Percentiles rank a stretch among this genome's conserved stretches.
These are phyloP conservation scores for Postia placenta DNA, from an alignment of 768 basidiomycete genomes.

Conservation along the genomic window DNA sequence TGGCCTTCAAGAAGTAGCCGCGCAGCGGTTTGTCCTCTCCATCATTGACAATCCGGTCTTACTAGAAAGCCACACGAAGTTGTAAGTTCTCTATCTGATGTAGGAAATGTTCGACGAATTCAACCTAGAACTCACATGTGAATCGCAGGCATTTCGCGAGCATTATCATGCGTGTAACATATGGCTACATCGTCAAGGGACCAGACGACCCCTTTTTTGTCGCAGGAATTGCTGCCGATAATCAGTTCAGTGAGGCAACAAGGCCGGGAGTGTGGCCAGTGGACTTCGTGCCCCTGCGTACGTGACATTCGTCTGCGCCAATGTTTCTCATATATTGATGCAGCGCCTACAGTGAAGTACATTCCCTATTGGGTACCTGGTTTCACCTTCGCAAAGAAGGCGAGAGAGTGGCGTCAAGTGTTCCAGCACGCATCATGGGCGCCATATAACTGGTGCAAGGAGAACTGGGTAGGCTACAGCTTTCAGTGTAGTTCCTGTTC, in stretches of 20 bases:
- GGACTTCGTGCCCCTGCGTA: slow-evolving; percentile 26
- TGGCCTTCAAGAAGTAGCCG: background rate
- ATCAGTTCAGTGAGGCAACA: slow-evolving; percentile 15
- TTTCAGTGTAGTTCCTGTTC: background rate
- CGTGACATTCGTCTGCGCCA: too few species aligned
- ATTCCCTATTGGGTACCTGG: slow-evolving; percentile 38
- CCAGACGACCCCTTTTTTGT: too few species aligned
- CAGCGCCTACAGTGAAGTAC: slow-evolving; percentile 9
- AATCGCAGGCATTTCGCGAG: slow-evolving; percentile 20
- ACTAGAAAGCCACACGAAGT: background rate
- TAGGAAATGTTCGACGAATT: background rate
- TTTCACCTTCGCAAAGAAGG: slow-evolving; percentile 28
- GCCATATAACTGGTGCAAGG: slow-evolving; percentile 26
- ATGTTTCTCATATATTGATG: too few species aligned
- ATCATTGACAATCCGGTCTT: background rate
- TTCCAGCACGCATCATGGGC: slow-evolving; percentile 23
- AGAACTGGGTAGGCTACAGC: slow-evolving; percentile 13
- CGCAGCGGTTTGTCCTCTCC: background rate
- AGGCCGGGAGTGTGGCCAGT: slow-evolving; percentile 30
- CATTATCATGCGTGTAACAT: slow-evolving; percentile 22
- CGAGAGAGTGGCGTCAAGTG: slow-evolving; percentile 20
- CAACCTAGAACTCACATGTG: background rate
- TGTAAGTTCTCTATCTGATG: too few species aligned
- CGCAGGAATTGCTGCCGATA: slow-evolving; percentile 15
- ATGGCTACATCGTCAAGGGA: slow-evolving; percentile 21